Evolutionary conservation across 129 eudicot species (phyloP).

Genomic region (Flaveria linearis): DNA sequence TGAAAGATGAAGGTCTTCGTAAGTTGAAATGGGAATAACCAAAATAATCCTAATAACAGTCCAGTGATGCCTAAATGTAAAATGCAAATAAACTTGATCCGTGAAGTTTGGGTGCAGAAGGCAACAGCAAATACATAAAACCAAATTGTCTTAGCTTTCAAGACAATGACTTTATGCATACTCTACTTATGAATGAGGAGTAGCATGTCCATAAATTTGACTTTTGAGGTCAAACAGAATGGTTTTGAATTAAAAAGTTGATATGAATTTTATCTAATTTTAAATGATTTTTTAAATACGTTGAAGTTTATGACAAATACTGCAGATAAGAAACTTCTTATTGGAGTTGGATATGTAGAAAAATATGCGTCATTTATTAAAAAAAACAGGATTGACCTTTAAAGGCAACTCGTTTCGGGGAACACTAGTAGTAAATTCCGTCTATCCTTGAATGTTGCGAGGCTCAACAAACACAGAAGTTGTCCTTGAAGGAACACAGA

Average conservation of each 20-base stretch:
- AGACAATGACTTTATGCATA: constrained; percentile 32
- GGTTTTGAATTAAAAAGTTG: not conserved
- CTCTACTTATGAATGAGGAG: constrained; percentile 3
- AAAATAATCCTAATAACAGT: too few species aligned
- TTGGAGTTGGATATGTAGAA: constrained; percentile 10
- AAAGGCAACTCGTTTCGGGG: constrained; percentile 22
- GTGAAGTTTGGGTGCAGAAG: too few species aligned
- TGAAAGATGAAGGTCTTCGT: not conserved
- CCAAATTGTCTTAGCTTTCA: constrained; percentile 21
- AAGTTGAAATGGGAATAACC: not conserved
- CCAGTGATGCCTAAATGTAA: too few species aligned
- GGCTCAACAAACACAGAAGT: constrained; percentile 79
- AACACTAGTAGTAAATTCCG: not conserved
- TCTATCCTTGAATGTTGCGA: constrained; percentile 34
- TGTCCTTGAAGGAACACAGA: constrained; percentile 72
- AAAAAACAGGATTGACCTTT: constrained; percentile 17
- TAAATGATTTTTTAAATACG: not conserved
- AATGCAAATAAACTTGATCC: too few species aligned
- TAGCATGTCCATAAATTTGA: constrained; percentile 5
- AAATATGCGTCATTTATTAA: not conserved
- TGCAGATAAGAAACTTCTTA: constrained; percentile 4
- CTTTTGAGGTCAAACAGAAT: constrained; percentile 1
- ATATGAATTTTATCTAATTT: not conserved
- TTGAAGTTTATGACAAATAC: not conserved
- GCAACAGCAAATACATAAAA: constrained; percentile 10